Conservation (phyloP, 306 rosid species). For the Lotus japonicus region DNA sequence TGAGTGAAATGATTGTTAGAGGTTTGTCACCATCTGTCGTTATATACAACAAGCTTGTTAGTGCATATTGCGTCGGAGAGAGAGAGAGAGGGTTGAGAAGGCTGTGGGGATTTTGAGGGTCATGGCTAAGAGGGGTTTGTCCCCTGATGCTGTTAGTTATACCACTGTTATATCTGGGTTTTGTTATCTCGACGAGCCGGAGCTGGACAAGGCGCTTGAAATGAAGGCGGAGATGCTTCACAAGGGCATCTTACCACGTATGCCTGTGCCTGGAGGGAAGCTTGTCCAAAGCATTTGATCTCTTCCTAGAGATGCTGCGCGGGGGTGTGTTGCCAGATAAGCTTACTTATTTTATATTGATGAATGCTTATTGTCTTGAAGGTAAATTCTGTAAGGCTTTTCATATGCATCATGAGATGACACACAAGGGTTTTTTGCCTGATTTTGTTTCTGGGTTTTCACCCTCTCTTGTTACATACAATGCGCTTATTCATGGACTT, state of each 20-base stretch:
- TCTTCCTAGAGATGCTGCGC: slow-evolving; percentile 62
- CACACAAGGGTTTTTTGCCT: slow-evolving; percentile 60
- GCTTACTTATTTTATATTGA: slow-evolving; percentile 69
- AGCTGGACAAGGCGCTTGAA: too few species aligned
- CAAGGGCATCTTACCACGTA: too few species aligned
- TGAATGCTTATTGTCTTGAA: slow-evolving; percentile 69
- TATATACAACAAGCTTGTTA: slow-evolving; percentile 65
- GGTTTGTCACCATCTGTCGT: slow-evolving; percentile 73
- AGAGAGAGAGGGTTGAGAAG: slow-evolving; percentile 69
- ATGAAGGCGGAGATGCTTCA: too few species aligned
- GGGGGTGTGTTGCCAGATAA: slow-evolving; percentile 54
- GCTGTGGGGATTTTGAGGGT: too few species aligned
- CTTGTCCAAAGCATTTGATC: slow-evolving; percentile 58
- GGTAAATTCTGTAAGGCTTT: slow-evolving; percentile 73
- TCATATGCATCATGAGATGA: slow-evolving; percentile 70
- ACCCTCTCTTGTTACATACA: slow-evolving; percentile 75
- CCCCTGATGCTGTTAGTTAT: too few species aligned
- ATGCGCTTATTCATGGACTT: slow-evolving; percentile 77
- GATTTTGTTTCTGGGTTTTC: slow-evolving; percentile 59
- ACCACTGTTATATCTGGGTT: too few species aligned
- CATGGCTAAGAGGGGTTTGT: too few species aligned
- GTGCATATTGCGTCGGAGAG: slow-evolving; percentile 69
- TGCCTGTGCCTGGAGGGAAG: slow-evolving; percentile 60
- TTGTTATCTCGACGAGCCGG: too few species aligned
- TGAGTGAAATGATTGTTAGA: slow-evolving; percentile 56